Base-by-base conservation (phyloP, 2,329 filamentous ascomycete species). In the Biscogniauxia marginata region DNA sequence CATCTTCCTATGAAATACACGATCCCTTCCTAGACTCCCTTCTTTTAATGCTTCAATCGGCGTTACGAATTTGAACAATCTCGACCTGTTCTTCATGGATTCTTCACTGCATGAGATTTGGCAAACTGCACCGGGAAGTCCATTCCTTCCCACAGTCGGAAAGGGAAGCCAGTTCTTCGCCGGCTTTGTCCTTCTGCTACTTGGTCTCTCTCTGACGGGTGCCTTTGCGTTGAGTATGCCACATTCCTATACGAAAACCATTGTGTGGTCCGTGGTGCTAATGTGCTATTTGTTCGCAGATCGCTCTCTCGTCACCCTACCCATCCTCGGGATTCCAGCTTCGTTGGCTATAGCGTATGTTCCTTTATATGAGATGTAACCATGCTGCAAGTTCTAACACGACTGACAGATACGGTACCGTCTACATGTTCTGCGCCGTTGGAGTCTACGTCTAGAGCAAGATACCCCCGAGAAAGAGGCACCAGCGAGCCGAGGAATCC, bases 351-450 rank as follows among this genome's bases (percentile, higher is more conserved):
- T 97, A 77, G 93, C 90, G 93, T 98, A 86, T 70, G 90, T 77
- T 43, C 49, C 49, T 47, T 52, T 24, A 18, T 20, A 30, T n/a
- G 7, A 16, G 5, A 49, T 44, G 50, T 49, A 58, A 45, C 65
- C 56, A 30, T 46, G 13, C 20, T 21, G 21, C 49, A 11, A 8
- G 4, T 13, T 25, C 65, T 67, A 59, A 66, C 54, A 4, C 21
- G 7, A 9, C 23, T n/a, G 22, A 11, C 70, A 97, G 93, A 50
- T 90, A 96, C 74, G 95, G 95, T 67, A 88, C 93, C 50, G 92
- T 99, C 47, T 97, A 95, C 78, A 96, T 97, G 89, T 98, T 99
- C 77, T 99, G 95, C 77, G 95, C 93, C 58, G 95, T 95, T 73
- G 95, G 95, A 73, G 95, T 99, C 71, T 98, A 99, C 86, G 91